Conservation (phyloP, 768 basidiomycete species). For the Xerocomellus chrysenteron region DNA sequence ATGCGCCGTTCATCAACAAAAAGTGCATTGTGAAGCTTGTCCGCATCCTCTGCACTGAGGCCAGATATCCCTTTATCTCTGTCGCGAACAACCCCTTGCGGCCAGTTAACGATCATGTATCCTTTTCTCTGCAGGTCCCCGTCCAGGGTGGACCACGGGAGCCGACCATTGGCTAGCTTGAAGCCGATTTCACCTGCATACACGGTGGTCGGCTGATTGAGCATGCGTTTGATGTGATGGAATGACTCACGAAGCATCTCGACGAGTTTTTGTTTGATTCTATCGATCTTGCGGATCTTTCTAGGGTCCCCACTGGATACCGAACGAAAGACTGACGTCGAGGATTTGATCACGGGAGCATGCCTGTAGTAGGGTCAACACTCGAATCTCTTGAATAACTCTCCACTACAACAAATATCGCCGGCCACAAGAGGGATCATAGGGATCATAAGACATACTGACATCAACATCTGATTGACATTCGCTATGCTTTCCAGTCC, state of each 20-base stretch:
- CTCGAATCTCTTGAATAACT: not conserved
- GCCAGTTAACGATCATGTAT: constrained; percentile 9
- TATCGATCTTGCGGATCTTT: not conserved
- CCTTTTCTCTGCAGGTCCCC: not conserved
- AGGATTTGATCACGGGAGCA: not conserved
- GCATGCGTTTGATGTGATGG: not conserved
- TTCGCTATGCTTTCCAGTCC: not conserved
- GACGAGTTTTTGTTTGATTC: not conserved
- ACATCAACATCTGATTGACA: not conserved
- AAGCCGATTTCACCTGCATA: not conserved
- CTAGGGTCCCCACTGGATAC: not conserved
- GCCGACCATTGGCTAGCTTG: not conserved
- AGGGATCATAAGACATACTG: not conserved
- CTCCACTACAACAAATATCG: no score
- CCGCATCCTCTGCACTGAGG: constrained; percentile 1
- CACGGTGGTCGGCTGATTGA: not conserved
- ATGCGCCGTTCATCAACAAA: not conserved
- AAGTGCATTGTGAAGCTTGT: constrained; percentile 8
- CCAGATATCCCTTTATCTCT: constrained; percentile 1
- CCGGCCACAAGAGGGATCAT: not conserved
- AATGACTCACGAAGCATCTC: constrained; percentile 11
- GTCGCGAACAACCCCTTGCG: not conserved
- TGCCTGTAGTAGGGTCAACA: not conserved
- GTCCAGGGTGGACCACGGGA: constrained; percentile 4
- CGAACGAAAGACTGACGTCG: not conserved